Percentiles rank a stretch among this genome's conserved stretches.
These are phyloP conservation scores for Zymoseptoria crescenta DNA, from an alignment of 2,329 filamentous ascomycete species.

Conservation along the genomic window DNA sequence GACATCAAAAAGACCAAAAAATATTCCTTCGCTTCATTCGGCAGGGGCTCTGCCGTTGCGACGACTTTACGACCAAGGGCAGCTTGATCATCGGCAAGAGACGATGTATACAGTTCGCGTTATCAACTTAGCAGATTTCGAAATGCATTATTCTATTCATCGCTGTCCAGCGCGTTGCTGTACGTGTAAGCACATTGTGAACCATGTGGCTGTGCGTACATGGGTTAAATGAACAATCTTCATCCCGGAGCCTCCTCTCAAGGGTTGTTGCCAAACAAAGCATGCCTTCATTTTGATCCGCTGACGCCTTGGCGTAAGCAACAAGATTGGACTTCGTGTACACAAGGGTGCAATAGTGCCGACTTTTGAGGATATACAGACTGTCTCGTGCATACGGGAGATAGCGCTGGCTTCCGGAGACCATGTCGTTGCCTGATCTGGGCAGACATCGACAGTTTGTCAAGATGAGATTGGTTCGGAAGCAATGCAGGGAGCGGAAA, in stretches of 20 bases:
- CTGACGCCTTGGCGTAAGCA: not conserved
- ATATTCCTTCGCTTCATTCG: not conserved
- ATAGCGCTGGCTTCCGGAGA: too few relatives aligned
- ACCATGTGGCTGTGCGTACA: not conserved
- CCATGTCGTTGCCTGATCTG: too few relatives aligned
- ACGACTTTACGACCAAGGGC: not conserved
- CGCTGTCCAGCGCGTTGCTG: not conserved
- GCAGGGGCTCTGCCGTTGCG: not conserved
- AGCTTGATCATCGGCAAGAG: not conserved
- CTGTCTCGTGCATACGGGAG: not conserved
- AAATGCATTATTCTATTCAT: not conserved
- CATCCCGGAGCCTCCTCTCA: not conserved
- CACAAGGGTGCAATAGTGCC: not conserved
- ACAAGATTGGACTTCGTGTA: not conserved
- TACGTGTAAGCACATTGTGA: not conserved
- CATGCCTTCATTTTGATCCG: not conserved
- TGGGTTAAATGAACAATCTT: not conserved
- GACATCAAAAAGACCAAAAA: not conserved
- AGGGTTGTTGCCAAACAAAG: not conserved
- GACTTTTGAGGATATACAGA: not conserved
- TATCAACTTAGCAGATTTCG: not conserved
- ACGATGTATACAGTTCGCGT: not conserved
- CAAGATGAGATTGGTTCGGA: too few relatives aligned
- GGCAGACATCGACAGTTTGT: too few relatives aligned
- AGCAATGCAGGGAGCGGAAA: too few relatives aligned